Percentiles rank a stretch among this genome's conserved stretches.
Evolutionary conservation across 2,329 filamentous ascomycete genomes (phyloP).

Genomic region (Neoarthrinium moseri): DNA sequence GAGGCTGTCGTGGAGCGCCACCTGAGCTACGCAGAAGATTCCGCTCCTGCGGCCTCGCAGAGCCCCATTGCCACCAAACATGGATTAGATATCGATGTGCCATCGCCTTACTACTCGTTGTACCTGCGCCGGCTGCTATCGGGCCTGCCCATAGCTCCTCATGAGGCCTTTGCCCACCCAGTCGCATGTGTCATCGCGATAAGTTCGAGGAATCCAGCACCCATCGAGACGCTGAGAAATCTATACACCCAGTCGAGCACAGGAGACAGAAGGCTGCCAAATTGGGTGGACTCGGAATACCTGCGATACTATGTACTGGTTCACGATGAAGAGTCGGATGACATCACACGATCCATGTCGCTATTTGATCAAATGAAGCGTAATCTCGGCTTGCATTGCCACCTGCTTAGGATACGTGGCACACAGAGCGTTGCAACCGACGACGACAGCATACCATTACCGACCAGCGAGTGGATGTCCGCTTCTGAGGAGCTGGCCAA

Average conservation of each 20-base stretch:
- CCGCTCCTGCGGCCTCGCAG: conserved; percentile 38
- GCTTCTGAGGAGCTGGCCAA: conserved; percentile 80
- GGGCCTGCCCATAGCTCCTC: conserved; percentile 71
- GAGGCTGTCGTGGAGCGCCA: conserved; percentile 81
- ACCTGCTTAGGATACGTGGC: conserved; percentile 82
- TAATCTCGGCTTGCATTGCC: conserved; percentile 94
- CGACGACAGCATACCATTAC: conserved; percentile 82
- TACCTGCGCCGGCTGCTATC: conserved; percentile 84
- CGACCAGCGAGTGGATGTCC: conserved; percentile 84
- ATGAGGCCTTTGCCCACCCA: conserved; percentile 93
- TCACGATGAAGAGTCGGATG: conserved; percentile 93
- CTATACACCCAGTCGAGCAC: conserved; percentile 84
- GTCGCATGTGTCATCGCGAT: conserved; percentile 94
- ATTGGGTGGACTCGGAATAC: conserved; percentile 90
- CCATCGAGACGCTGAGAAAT: conserved; percentile 82
- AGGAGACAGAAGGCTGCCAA: conserved; percentile 70
- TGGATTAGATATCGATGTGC: conserved; percentile 45
- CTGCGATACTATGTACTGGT: conserved; percentile 94
- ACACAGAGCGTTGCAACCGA: conserved; percentile 84
- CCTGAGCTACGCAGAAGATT: conserved; percentile 70
- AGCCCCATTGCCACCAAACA: conserved; percentile 38
- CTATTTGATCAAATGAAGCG: conserved; percentile 99
- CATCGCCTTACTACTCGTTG: conserved; percentile 80
- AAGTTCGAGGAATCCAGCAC: conserved; percentile 79
- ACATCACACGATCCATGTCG: conserved; percentile 84